phyloP scores from a whole-genome alignment of 257 asterid genomes.

The Agastache rugosa region DNA sequence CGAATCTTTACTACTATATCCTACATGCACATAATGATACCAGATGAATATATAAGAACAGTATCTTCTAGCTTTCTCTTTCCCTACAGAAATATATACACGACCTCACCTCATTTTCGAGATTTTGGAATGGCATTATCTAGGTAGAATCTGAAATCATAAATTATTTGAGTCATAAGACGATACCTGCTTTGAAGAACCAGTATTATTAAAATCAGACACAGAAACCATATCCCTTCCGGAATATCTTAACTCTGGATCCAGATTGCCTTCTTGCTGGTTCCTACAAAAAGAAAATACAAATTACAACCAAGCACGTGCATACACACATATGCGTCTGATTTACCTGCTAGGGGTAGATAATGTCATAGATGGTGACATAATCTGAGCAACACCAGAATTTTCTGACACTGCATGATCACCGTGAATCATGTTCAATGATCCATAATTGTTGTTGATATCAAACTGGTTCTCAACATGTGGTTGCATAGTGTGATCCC shows the following conservation, averaged over 20 bases:
- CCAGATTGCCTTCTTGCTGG: slow-evolving; percentile 57
- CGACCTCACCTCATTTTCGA: neutral
- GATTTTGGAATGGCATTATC: neutral
- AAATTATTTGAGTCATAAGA: slow-evolving; percentile 16
- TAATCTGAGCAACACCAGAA: slow-evolving; percentile 56
- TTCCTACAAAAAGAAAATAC: slow-evolving; percentile 52
- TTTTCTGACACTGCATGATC: slow-evolving; percentile 55
- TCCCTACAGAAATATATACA: slow-evolving; percentile 10
- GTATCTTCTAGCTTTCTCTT: slow-evolving; percentile 18
- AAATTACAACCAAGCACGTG: slow-evolving; percentile 32
- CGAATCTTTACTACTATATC: slow-evolving; percentile 69
- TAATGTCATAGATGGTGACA: slow-evolving; percentile 57
- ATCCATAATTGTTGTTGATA: slow-evolving; percentile 51
- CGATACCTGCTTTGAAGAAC: slow-evolving; percentile 74
- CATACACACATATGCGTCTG: slow-evolving; percentile 22
- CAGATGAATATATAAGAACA: slow-evolving; percentile 31
- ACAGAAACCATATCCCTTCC: slow-evolving; percentile 63
- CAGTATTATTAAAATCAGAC: slow-evolving; percentile 55
- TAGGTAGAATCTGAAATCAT: slow-evolving; percentile 16
- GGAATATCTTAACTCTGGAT: slow-evolving; percentile 53
- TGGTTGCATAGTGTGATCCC: slow-evolving; percentile 41
- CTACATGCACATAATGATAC: slow-evolving; percentile 48
- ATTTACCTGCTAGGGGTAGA: slow-evolving; percentile 71
- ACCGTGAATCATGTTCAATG: slow-evolving; percentile 54
- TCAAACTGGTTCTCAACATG: slow-evolving; percentile 45